Percentiles rank a stretch among this genome's conserved stretches.
phyloP scores from a whole-genome alignment of 2,329 filamentous ascomycete species.

The Pseudocercospora eumusae region DNA sequence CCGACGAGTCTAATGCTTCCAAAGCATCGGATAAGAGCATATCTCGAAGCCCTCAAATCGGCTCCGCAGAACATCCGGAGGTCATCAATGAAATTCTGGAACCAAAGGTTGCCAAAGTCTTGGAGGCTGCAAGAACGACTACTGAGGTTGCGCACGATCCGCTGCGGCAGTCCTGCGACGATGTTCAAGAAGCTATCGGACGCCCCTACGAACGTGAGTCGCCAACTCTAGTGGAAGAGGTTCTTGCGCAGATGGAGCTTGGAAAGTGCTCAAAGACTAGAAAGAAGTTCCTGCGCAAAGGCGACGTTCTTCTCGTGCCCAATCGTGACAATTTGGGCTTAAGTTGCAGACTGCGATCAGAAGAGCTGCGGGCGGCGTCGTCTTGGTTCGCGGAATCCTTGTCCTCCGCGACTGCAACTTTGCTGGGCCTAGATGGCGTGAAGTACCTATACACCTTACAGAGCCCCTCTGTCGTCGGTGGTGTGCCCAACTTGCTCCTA shows the following conservation, averaged over 20 bases:
- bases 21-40: background rate
- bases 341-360: conserved; percentile 8
- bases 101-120: background rate
- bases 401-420: background rate
- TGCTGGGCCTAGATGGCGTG: background rate
- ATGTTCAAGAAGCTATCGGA: background rate
- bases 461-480: background rate
- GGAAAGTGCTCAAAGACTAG: background rate
- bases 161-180: background rate
- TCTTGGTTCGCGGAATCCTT: background rate
- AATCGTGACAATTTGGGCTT: conserved; percentile 1
- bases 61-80: background rate
- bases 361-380: conserved; percentile 7
- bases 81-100: background rate
- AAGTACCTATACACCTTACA: conserved; percentile 8
- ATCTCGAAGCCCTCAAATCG: background rate
- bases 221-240: background rate
- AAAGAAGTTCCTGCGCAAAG: background rate
- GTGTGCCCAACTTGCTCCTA: background rate
- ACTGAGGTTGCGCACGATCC: background rate
- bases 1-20: background rate
- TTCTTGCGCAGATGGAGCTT: background rate
- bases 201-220: background rate
- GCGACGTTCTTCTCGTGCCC: conserved; percentile 8
- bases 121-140: background rate